Conservation (phyloP, 2,329 filamentous ascomycete genomes). For the Lizonia empirigonia region DNA sequence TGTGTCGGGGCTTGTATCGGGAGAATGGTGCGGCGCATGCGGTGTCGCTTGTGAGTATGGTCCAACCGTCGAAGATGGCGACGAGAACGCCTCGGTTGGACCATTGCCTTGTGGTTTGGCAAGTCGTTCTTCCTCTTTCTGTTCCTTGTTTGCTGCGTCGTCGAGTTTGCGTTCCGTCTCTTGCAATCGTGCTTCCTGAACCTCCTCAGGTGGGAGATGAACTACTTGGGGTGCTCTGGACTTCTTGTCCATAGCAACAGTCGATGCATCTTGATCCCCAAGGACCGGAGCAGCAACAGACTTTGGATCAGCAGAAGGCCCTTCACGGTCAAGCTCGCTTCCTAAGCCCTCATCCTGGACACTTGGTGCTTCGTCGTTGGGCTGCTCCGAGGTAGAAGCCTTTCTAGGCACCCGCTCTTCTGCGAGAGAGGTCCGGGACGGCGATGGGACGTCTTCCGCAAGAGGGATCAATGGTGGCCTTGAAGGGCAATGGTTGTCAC, state of each 20-base stretch:
- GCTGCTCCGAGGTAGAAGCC: constrained; percentile 8
- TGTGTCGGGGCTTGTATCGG: constrained; percentile 75
- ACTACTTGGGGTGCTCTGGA: constrained; percentile 45
- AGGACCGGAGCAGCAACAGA: constrained; percentile 36
- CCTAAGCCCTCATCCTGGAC: constrained; percentile 19
- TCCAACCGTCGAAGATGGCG: constrained; percentile 68
- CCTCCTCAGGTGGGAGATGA: constrained; percentile 57
- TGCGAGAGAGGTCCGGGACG: constrained; percentile 7
- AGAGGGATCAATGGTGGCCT: constrained; percentile 17
- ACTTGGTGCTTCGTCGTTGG: constrained; percentile 17
- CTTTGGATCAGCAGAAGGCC: constrained; percentile 30
- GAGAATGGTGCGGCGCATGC: constrained; percentile 68
- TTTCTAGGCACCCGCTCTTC: constrained; percentile 27
- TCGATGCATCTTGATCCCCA: constrained; percentile 33
- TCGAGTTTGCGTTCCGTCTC: constrained; percentile 51
- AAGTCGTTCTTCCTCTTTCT: constrained; percentile 47
- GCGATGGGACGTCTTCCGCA: constrained; percentile 16
- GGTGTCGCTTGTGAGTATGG: constrained; percentile 76
- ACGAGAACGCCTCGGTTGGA: constrained; percentile 49
- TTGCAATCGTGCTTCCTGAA: constrained; percentile 55
- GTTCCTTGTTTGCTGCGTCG: constrained; percentile 43
- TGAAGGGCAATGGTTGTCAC: constrained; percentile 18
- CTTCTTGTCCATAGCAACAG: constrained; percentile 14
- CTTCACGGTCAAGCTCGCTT: constrained; percentile 17
- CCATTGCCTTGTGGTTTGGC: constrained; percentile 33